Percentiles rank a stretch among this genome's conserved stretches.
These are phyloP conservation scores for Neodidymelliopsis sp. DNA, from an alignment of 2,329 filamentous ascomycete genomes.

Conservation along the genomic window DNA sequence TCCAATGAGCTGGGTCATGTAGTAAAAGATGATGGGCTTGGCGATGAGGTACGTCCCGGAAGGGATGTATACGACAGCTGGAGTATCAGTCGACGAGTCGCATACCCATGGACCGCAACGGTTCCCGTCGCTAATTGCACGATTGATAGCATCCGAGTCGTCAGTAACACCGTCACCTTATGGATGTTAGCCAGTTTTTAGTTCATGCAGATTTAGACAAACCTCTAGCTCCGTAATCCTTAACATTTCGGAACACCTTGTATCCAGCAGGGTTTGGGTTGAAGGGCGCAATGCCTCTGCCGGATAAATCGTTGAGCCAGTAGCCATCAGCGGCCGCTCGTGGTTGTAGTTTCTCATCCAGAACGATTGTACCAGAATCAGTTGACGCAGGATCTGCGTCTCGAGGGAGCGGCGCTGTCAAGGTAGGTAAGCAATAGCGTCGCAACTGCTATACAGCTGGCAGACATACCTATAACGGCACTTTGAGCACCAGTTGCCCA, in stretches of 20 bases:
- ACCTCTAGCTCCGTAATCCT: conserved; percentile 55
- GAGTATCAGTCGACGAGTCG: conserved; percentile 58
- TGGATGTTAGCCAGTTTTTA: conserved; percentile 16
- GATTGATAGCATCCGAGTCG: conserved; percentile 64
- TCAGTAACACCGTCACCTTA: conserved; percentile 50
- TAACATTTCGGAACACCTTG: conserved; percentile 55
- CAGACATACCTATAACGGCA: conserved; percentile 25
- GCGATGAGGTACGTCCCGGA: conserved; percentile 62
- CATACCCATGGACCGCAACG: conserved; percentile 55
- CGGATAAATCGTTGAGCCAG: conserved; percentile 54
- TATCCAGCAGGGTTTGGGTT: conserved; percentile 49
- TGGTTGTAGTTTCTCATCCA: conserved; percentile 8
- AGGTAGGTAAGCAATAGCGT: conserved; percentile 7
- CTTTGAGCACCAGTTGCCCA: conserved; percentile 35
- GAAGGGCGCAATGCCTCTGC: conserved; percentile 54
- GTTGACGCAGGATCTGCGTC: conserved; percentile 9
- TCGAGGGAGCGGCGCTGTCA: conserved; percentile 19
- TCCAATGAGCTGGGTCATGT: conserved; percentile 69
- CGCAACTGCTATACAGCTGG: not conserved
- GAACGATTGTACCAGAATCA: not conserved
- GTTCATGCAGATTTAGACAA: not conserved
- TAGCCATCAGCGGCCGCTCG: conserved; percentile 36
- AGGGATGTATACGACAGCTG: conserved; percentile 65
- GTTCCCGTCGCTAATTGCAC: conserved; percentile 53
- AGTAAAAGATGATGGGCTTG: conserved; percentile 67